Evolutionary conservation across 2,329 filamentous ascomycete genomes (phyloP).

Genomic region (Cladosporium sp.): DNA sequence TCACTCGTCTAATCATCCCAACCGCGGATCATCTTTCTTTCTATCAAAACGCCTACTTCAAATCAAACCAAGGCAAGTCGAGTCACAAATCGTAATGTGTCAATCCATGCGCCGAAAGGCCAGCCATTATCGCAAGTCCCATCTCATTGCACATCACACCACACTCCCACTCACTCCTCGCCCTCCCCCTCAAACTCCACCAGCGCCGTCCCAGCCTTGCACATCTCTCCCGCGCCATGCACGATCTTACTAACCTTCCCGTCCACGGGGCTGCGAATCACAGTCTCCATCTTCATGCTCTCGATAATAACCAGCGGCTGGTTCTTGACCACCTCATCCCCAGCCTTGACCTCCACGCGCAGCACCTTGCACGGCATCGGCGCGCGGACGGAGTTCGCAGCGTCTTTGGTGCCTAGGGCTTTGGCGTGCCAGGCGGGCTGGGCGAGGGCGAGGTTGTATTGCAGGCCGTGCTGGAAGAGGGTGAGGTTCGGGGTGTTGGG

Average conservation of each 20-base stretch:
- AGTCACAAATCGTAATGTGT: neutral
- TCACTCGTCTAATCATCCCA: conserved; percentile 12
- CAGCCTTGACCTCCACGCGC: conserved; percentile 82
- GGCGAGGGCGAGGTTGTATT: conserved; percentile 58
- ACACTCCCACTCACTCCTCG: conserved; percentile 20
- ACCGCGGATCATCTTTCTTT: neutral
- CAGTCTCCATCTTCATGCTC: conserved; percentile 61
- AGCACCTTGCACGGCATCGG: conserved; percentile 98
- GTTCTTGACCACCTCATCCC: conserved; percentile 80
- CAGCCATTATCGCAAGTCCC: neutral
- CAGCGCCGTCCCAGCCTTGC: conserved; percentile 51
- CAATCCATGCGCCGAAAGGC: neutral
- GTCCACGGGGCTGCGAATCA: conserved; percentile 53
- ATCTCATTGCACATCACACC: neutral
- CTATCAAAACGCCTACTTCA: neutral
- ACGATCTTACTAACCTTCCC: conserved; percentile 52
- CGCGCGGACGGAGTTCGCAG: conserved; percentile 78
- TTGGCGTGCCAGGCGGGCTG: conserved; percentile 81
- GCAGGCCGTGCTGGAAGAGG: conserved; percentile 71
- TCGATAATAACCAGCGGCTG: conserved; percentile 75
- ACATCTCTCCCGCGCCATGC: conserved; percentile 49
- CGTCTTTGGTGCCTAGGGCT: conserved; percentile 79
- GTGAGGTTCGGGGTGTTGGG: conserved; percentile 60
- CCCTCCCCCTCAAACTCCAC: conserved; percentile 47
- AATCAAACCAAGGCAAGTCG: neutral